Evolutionary conservation across 805 yeast genomes (phyloP).

Genomic region (Priceomyces medius): DNA sequence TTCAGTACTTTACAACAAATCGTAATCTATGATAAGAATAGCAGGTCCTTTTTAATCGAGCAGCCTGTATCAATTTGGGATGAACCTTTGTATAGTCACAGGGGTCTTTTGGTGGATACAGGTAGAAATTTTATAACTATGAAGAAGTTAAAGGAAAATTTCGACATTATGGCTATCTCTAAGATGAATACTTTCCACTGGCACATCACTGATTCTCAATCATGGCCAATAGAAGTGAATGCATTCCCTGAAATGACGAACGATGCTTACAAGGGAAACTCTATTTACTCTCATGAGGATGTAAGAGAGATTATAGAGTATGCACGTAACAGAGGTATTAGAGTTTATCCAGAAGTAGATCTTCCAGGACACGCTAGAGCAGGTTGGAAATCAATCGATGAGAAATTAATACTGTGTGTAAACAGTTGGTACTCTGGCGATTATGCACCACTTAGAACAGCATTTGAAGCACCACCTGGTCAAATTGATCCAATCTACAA

Average conservation of each 20-base stretch:
- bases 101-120: slow-evolving; percentile 41
- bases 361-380: slow-evolving; percentile 43
- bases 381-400: slow-evolving; percentile 36
- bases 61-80: slow-evolving; percentile 32
- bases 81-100: slow-evolving; percentile 33
- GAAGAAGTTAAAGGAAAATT: slow-evolving; percentile 27
- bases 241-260: slow-evolving; percentile 36
- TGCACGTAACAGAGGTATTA: slow-evolving; percentile 34
- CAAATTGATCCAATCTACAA: slow-evolving; percentile 35
- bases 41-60: slow-evolving; percentile 25
- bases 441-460: slow-evolving; percentile 17
- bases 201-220: slow-evolving; percentile 41
- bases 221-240: slow-evolving; percentile 38
- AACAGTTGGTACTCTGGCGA: slow-evolving; percentile 24
- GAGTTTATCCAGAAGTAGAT: slow-evolving; percentile 43
- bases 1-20: slow-evolving; percentile 41
- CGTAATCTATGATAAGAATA: slow-evolving; percentile 23
- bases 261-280: slow-evolving; percentile 35
- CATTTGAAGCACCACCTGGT: slow-evolving; percentile 43
- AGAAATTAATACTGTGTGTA: slow-evolving; percentile 29
- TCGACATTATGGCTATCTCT: slow-evolving; percentile 37
- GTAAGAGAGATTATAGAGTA: slow-evolving; percentile 26
- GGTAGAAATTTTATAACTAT: slow-evolving; percentile 35
- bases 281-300: slow-evolving; percentile 28
- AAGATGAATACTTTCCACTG: slow-evolving; percentile 42